Evolutionary conservation across 2,329 filamentous ascomycete genomes (phyloP).

Genomic region (Aspergillus novoparasiticus): DNA sequence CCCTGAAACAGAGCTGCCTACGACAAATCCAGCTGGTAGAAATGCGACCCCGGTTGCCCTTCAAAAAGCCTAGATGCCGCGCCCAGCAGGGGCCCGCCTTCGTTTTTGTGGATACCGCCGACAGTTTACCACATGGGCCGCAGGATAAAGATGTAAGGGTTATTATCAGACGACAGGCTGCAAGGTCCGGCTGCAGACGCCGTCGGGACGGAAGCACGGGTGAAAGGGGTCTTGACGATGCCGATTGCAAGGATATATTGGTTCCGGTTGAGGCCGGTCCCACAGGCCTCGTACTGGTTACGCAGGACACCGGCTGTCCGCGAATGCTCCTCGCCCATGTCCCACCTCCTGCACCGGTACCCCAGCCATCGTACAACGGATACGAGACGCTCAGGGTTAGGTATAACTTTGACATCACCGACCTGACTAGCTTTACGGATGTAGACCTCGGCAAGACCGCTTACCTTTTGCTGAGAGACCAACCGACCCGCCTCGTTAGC

Average conservation of each 20-base stretch:
- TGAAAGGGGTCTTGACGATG: background rate
- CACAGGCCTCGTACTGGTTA: background rate
- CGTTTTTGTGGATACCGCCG: background rate
- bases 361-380: background rate
- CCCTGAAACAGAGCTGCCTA: too few species aligned
- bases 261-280: background rate
- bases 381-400: background rate
- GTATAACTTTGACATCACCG: conserved; percentile 4
- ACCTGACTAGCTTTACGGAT: conserved; percentile 2
- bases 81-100: too few species aligned
- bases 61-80: too few species aligned
- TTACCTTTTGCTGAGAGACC: background rate
- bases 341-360: background rate
- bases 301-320: background rate
- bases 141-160: background rate
- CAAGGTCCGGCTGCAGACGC: background rate
- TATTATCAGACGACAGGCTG: background rate
- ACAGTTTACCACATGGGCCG: background rate
- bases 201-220: background rate
- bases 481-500: background rate
- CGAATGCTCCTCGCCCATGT: background rate
- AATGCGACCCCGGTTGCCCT: too few species aligned
- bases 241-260: background rate
- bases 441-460: conserved; percentile 2
- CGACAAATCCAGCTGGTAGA: too few species aligned